Conservation (phyloP, 2,329 filamentous ascomycete species). For the Tolypocladium amazonense region DNA sequence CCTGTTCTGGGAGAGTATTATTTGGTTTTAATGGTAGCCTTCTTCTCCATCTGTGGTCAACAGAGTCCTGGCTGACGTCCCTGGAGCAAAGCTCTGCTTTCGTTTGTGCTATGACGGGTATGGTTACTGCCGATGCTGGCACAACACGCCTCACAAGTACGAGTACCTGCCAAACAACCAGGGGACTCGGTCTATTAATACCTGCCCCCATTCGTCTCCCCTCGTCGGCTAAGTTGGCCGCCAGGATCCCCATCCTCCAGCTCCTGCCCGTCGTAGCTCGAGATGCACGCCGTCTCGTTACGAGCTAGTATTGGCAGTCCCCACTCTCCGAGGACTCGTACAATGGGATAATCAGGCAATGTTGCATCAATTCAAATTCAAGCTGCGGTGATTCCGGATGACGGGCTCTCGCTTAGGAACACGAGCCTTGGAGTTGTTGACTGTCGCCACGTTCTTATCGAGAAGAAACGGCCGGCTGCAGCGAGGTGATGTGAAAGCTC, state of each 20-base stretch:
- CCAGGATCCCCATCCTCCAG: background rate
- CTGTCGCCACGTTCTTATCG: background rate
- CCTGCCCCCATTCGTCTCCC: background rate
- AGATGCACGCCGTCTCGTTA: background rate
- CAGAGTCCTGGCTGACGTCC: background rate
- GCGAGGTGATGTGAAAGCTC: background rate
- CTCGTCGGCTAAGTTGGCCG: background rate
- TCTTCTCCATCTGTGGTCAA: background rate
- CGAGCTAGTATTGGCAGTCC: background rate
- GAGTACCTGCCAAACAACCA: background rate
- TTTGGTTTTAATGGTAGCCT: background rate
- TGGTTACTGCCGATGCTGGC: background rate
- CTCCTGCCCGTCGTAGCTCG: background rate
- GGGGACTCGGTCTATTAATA: background rate
- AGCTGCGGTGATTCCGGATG: background rate
- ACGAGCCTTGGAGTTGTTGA: background rate
- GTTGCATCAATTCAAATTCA: background rate
- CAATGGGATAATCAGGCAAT: background rate
- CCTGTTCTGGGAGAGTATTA: background rate
- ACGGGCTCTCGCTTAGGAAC: background rate
- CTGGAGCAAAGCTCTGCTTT: background rate
- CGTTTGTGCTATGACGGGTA: background rate
- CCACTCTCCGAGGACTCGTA: background rate
- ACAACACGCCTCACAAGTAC: background rate
- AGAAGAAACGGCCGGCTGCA: background rate